Percentiles rank a stretch among this genome's conserved stretches.
These are phyloP conservation scores for Mangifera indica DNA, from an alignment of 345 rosid species.

Conservation along the genomic window DNA sequence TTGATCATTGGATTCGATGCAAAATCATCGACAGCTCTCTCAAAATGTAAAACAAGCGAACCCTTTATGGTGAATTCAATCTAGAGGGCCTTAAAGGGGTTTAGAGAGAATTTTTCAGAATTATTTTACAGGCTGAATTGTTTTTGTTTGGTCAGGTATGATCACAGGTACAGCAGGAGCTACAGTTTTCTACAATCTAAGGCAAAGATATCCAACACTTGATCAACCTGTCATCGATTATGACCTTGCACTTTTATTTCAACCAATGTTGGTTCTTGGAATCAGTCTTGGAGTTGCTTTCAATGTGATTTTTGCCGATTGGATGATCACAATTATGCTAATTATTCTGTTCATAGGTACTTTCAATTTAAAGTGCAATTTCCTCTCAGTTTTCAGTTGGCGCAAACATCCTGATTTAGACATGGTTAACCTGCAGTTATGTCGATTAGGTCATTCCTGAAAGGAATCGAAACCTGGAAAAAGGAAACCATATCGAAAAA, in stretches of 20 bases:
- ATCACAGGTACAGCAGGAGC: constrained; percentile 43
- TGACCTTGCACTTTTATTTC: constrained; percentile 43
- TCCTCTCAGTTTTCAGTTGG: background rate
- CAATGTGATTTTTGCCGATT: constrained; percentile 44
- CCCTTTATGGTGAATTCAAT: background rate
- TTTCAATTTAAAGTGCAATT: background rate
- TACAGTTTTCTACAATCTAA: constrained; percentile 39
- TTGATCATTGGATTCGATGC: constrained; percentile 48
- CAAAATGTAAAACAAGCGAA: constrained; percentile 37
- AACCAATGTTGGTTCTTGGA: constrained; percentile 47
- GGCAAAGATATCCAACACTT: constrained; percentile 43
- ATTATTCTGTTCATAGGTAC: constrained; percentile 36
- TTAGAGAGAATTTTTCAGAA: background rate
- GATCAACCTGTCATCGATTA: constrained; percentile 48
- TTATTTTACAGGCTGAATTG: background rate
- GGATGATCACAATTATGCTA: constrained; percentile 50
- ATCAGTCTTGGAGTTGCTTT: constrained; percentile 43
- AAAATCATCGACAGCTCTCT: constrained; percentile 49
- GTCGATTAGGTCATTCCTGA: constrained; percentile 41
- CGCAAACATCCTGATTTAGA: background rate
- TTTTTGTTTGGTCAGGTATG: constrained; percentile 34
- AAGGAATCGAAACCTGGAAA: constrained; percentile 47
- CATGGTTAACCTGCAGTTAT: constrained; percentile 21
- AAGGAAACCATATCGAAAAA: constrained; percentile 38
- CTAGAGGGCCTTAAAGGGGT: background rate